Evolutionary conservation across 345 rosid species (phyloP).

Genomic region (Populus alba): DNA sequence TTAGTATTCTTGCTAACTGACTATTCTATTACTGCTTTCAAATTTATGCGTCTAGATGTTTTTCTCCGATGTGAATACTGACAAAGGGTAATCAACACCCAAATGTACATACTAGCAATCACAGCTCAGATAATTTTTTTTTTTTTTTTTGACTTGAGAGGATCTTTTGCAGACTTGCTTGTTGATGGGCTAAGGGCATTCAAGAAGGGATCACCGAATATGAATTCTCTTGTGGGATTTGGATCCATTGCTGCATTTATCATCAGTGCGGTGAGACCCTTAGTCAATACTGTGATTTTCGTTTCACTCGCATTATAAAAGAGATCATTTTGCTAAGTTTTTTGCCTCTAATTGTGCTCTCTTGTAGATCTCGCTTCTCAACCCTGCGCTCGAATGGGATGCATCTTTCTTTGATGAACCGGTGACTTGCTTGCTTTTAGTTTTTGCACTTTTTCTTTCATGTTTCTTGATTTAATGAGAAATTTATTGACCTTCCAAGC

Average conservation of each 20-base stretch:
- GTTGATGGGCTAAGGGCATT: conserved; percentile 81
- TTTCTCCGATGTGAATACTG: not conserved
- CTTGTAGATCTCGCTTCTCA: conserved; percentile 71
- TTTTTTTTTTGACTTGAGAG: conserved; percentile 9
- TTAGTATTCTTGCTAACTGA: not conserved
- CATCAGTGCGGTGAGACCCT: conserved; percentile 66
- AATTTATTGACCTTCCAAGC: not conserved
- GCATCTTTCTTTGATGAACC: conserved; percentile 96
- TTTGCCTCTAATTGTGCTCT: conserved; percentile 11
- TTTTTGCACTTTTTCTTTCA: conserved; percentile 17
- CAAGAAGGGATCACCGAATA: conserved; percentile 82
- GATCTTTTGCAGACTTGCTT: conserved; percentile 56
- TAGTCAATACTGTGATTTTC: conserved; percentile 1
- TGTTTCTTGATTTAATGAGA: conserved; percentile 3
- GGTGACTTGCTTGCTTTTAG: conserved; percentile 60
- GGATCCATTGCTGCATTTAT: conserved; percentile 81
- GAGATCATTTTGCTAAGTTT: not conserved
- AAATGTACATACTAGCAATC: conserved; percentile 1
- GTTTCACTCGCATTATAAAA: conserved; percentile 3
- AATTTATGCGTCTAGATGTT: not conserved
- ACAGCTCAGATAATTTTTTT: not conserved
- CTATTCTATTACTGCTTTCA: not conserved
- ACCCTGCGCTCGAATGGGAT: conserved; percentile 87
- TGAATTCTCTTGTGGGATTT: conserved; percentile 94
- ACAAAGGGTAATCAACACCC: not conserved